phyloP scores from a whole-genome alignment of 2,329 filamentous ascomycete species.

The Exophiala oligosperma region DNA sequence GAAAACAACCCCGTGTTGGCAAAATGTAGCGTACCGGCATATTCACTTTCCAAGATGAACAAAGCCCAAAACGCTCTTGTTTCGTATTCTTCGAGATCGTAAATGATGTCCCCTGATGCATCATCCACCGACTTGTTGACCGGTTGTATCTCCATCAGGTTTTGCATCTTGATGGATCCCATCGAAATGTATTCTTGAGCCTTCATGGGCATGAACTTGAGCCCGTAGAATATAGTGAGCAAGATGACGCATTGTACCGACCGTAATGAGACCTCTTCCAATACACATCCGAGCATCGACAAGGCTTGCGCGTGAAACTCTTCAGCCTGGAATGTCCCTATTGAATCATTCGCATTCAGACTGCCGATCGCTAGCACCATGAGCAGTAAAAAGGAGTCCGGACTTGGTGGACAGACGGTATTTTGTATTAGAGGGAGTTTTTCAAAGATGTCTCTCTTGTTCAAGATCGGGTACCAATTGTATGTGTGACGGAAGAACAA shows the following conservation, averaged over 20 bases:
- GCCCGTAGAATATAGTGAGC: slow-evolving; percentile 32
- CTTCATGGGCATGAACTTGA: slow-evolving; percentile 32
- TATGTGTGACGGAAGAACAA: slow-evolving; percentile 5
- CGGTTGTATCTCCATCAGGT: slow-evolving; percentile 28
- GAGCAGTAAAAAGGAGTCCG: slow-evolving; percentile 2
- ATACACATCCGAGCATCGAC: slow-evolving; percentile 2
- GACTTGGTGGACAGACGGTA: not conserved
- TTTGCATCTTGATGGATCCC: slow-evolving; percentile 35
- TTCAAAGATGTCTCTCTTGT: slow-evolving; percentile 3
- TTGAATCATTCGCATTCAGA: slow-evolving; percentile 2
- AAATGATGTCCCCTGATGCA: not conserved
- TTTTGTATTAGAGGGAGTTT: slow-evolving; percentile 1
- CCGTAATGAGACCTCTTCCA: slow-evolving; percentile 1
- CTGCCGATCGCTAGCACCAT: slow-evolving; percentile 4
- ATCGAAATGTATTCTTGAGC: slow-evolving; percentile 35
- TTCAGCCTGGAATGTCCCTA: slow-evolving; percentile 1
- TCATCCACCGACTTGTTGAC: slow-evolving; percentile 11
- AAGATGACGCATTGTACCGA: slow-evolving; percentile 32
- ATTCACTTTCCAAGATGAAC: slow-evolving; percentile 33
- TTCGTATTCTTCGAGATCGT: slow-evolving; percentile 20
- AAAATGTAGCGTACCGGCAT: slow-evolving; percentile 32
- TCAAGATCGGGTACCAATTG: slow-evolving; percentile 3
- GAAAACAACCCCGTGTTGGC: slow-evolving; percentile 33
- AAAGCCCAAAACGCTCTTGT: slow-evolving; percentile 31
- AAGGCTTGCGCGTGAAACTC: slow-evolving; percentile 1